These are phyloP conservation scores for Spiraea crenata DNA, from an alignment of 331 rosid genomes.

Conservation along the genomic window DNA sequence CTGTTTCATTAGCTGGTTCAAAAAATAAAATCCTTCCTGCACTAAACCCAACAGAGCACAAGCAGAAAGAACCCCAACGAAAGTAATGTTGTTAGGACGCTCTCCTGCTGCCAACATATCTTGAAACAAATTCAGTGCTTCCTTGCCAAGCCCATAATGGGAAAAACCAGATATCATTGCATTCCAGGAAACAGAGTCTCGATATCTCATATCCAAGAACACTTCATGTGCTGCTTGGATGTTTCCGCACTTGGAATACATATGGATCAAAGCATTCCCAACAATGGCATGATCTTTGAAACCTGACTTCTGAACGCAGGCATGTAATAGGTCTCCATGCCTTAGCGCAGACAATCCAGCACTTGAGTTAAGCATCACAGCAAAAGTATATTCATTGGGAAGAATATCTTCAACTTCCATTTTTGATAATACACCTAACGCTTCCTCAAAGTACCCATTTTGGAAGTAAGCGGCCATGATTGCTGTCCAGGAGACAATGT, in stretches of 20 bases:
- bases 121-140: conserved; percentile 57
- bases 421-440: conserved; percentile 41
- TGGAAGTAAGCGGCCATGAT: conserved; percentile 61
- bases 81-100: conserved; percentile 57
- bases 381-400: conserved; percentile 62
- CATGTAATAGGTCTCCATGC: conserved; percentile 64
- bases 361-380: conserved; percentile 60
- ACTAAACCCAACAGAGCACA: conserved; percentile 64
- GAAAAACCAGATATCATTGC: conserved; percentile 68
- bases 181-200: conserved; percentile 66
- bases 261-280: conserved; percentile 63
- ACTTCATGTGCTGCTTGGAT: conserved; percentile 55
- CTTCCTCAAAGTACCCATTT: conserved; percentile 66
- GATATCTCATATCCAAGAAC: conserved; percentile 39
- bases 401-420: conserved; percentile 47
- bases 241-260: conserved; percentile 79
- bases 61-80: conserved; percentile 64
- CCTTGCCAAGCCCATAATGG: conserved; percentile 70
- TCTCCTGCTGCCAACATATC: conserved; percentile 51
- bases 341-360: conserved; percentile 59
- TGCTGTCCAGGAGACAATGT: conserved; percentile 71
- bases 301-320: conserved; percentile 55
- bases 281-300: conserved; percentile 51
- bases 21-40: conserved; percentile 57
- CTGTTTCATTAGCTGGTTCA: conserved; percentile 51